Conservation (phyloP, 768 basidiomycete genomes). For the Lactarius psammicola region DNA sequence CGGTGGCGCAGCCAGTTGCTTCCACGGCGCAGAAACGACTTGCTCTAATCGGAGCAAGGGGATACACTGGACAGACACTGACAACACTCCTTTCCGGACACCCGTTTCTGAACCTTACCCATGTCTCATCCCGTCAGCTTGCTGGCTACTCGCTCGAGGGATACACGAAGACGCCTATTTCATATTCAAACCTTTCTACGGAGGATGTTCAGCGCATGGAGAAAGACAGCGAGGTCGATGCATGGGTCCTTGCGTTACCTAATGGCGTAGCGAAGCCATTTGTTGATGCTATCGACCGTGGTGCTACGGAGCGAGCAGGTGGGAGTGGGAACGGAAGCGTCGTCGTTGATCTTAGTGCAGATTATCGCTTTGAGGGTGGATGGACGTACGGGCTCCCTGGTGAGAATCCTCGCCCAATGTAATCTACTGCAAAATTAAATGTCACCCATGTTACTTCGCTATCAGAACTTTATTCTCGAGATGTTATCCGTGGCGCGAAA, state of each 20-base stretch:
- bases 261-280: conserved; percentile 97
- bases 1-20: conserved; percentile 45
- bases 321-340: conserved; percentile 56
- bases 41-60: conserved; percentile 94
- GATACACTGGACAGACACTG: conserved; percentile 92
- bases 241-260: conserved; percentile 99
- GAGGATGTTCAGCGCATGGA: conserved; percentile 88
- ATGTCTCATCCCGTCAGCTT: conserved; percentile 95
- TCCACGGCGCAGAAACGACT: conserved; percentile 79
- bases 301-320: conserved; percentile 51
- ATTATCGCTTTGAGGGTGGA: conserved; percentile 89
- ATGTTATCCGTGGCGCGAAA: conserved; percentile 62
- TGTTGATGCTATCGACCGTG: conserved; percentile 89
- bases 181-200: conserved; percentile 76
- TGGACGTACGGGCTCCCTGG: conserved; percentile 99
- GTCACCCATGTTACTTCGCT: conserved; percentile 36
- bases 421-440: conserved; percentile 36
- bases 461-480: conserved; percentile 85
- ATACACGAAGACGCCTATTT: conserved; percentile 73
- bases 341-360: conserved; percentile 89
- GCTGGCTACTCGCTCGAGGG: conserved; percentile 75
- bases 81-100: conserved; percentile 85
- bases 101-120: conserved; percentile 84
- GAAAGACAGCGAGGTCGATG: conserved; percentile 85
- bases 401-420: conserved; percentile 60